Evolutionary conservation across 768 basidiomycete genomes (phyloP), one percentile per base, ranked within the genome.

Genomic region (Podaxis mareebaensis): DNA sequence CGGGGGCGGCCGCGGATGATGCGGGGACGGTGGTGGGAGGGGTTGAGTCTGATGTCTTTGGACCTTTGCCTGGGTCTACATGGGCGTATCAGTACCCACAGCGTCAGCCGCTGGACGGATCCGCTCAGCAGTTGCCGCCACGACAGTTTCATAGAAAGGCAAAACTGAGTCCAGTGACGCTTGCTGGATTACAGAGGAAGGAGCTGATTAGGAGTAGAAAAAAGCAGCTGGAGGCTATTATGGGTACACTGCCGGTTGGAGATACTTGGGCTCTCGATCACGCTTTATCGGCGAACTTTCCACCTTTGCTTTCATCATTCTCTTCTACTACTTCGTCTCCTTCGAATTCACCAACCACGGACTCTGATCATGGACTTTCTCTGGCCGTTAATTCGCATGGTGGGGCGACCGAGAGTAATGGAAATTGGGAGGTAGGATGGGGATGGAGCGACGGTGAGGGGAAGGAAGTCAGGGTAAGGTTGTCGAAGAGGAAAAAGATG

Each of bases 231-330:
- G 85, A 85, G 13, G 83, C 85, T 2, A 86, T 91, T 24, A 80
- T 93, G 53, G 88, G 88, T 20, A 85, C 86, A 26, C 72, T 89
- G 59, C 84, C 89, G 8, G 81, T 83, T 67, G 85, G 85, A 17
- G 88, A 92, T 73, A 84, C 87, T 13, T 79, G 92, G 48, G 90
- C 90, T 39, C 77, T 93, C 30, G 92, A 94, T 71, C 89, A 89
- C 73, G 92, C 92, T 28, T 76, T 94, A 51, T 86, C 87, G 42
- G 82, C 80, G 60, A 81, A 77, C 66, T 78, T 62, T 36, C 61
- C 61, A 20, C 53, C 60, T 5, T 30, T 62, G 1, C 42, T 55
- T 55, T 55, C 76, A 51, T 73, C 74, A 33, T 71, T 75, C 52
- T 51, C 63, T n/a, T 67, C 64, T 36, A 38, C 64, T 7, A 67